Conservation (phyloP, 495 filamentous ascomycete species). For the Hamigera avellanea region DNA sequence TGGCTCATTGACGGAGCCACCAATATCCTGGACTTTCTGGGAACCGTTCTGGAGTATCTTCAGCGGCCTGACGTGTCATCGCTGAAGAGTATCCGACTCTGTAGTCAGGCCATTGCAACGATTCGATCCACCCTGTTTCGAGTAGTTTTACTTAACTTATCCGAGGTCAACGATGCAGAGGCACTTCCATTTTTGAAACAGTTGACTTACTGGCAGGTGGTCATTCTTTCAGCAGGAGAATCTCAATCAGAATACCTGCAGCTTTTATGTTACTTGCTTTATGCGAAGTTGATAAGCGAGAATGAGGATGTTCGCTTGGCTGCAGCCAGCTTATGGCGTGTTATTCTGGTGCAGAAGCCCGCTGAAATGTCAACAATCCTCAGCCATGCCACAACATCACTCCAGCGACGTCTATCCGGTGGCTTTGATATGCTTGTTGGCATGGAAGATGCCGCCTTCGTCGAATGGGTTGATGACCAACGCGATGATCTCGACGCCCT, state of each 20-base stretch:
- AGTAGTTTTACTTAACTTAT: constrained; percentile 67
- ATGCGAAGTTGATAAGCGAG: constrained; percentile 62
- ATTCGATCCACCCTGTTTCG: constrained; percentile 67
- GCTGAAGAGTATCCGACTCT: constrained; percentile 79
- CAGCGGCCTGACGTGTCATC: constrained; percentile 72
- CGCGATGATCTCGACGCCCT: constrained; percentile 67
- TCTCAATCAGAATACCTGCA: constrained; percentile 65
- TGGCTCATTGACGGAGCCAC: constrained; percentile 81
- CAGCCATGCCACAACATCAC: constrained; percentile 48
- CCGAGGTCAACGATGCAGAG: constrained; percentile 63
- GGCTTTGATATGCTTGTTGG: constrained; percentile 79
- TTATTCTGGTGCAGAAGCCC: constrained; percentile 87
- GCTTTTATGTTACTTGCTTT: constrained; percentile 81
- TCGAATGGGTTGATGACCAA: constrained; percentile 79
- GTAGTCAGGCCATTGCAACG: constrained; percentile 61
- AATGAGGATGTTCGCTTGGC: constrained; percentile 55
- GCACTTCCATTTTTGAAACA: constrained; percentile 63
- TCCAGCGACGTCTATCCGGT: constrained; percentile 59
- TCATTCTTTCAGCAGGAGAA: constrained; percentile 67
- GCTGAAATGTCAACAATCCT: constrained; percentile 66
- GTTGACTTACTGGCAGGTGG: constrained; percentile 89
- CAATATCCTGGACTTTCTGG: constrained; percentile 75
- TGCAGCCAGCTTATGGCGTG: constrained; percentile 76
- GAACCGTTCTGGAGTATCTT: constrained; percentile 72
- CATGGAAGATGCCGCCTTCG: constrained; percentile 75